Conservation (phyloP, 768 basidiomycete genomes). For the Coprinopsis sp. region DNA sequence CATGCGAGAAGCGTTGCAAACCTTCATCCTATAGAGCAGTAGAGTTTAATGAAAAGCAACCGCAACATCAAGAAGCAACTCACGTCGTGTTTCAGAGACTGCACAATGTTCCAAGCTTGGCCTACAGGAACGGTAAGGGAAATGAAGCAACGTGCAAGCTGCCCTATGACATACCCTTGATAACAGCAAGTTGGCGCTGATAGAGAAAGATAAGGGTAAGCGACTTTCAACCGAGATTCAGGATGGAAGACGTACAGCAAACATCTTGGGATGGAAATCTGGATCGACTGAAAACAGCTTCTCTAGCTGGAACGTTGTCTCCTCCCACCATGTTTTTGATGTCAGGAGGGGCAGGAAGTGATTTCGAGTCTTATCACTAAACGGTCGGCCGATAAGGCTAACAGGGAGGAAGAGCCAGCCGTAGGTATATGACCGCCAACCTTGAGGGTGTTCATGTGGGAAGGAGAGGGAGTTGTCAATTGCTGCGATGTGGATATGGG, state of each 20-base stretch:
- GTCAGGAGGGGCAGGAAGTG: conserved; percentile 81
- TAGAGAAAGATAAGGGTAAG: no score
- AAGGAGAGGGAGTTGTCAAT: conserved; percentile 93
- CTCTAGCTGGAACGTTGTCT: conserved; percentile 73
- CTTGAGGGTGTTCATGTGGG: conserved; percentile 85
- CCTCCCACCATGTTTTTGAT: conserved; percentile 87
- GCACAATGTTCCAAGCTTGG: conserved; percentile 87
- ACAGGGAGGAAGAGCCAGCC: conserved; percentile 88
- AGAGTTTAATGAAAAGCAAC: conserved; percentile 1
- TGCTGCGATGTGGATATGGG: conserved; percentile 87
- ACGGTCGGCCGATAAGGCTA: conserved; percentile 79
- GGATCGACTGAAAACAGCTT: conserved; percentile 77
- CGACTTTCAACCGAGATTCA: conserved; percentile 4
- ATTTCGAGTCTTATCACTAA: conserved; percentile 74
- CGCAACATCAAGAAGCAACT: conserved; percentile 22
- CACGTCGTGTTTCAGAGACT: conserved; percentile 74
- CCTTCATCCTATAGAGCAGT: conserved; percentile 63
- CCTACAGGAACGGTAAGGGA: conserved; percentile 30
- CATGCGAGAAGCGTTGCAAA: conserved; percentile 22
- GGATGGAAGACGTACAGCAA: conserved; percentile 45
- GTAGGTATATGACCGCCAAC: conserved; percentile 75
- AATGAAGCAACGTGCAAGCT: not conserved
- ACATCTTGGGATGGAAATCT: conserved; percentile 90
- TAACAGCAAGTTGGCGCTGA: conserved; percentile 84
- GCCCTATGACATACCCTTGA: conserved; percentile 51